Base-by-base conservation (phyloP, 164 flowering plant species). In the Taxillus chinensis region DNA sequence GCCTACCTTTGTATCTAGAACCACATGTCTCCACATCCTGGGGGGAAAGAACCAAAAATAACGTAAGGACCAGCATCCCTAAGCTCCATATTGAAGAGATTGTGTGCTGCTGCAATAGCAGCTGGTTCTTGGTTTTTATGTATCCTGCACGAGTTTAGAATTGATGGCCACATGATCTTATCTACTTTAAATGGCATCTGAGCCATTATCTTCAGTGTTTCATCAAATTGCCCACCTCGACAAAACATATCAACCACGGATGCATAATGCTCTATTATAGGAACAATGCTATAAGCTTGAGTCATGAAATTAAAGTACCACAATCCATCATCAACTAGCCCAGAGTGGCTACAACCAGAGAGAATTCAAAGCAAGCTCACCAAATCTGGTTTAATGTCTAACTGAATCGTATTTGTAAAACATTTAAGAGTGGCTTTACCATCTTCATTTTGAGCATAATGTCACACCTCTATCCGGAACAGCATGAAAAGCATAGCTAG, bases 21-120 rank as follows among this genome's bases (percentile, higher is more conserved):
- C 96, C 59, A 93, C 97, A 62, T 81, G 89, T 86, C 80, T 93
- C 97, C 5, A 89, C 96, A 62, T 93, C 99, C 97, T 96, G n/a
- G 89, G 5, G 90, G 89, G 63, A 93, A 90, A 42, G 97, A 84
- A 57, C 99, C 99, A 65, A 93, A 93, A 4, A 96, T 93, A 50
- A 90, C 81, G 73, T 87, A 87, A 15, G 92, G 55, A 27, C 80
- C 88, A 58, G 81, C 91, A 74, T 87, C 90, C 64, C 82, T 75
- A 10, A 86, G 79, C 55, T 53, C 80, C 77, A 89, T 78, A 39
- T 68, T 78, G 74, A 87, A 87, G 39, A 89, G 83, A 39, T 70
- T 64, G 14, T 69, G 69, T 15, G 93, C 81, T 11, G 84, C 88
- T 67, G 62, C 75, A 39, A 66, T 66, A n/a, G n/a, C n/a, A 27